phyloP scores from a whole-genome alignment of 1,284 basidiomycete genomes.

The Ceratobasidium sp. region DNA sequence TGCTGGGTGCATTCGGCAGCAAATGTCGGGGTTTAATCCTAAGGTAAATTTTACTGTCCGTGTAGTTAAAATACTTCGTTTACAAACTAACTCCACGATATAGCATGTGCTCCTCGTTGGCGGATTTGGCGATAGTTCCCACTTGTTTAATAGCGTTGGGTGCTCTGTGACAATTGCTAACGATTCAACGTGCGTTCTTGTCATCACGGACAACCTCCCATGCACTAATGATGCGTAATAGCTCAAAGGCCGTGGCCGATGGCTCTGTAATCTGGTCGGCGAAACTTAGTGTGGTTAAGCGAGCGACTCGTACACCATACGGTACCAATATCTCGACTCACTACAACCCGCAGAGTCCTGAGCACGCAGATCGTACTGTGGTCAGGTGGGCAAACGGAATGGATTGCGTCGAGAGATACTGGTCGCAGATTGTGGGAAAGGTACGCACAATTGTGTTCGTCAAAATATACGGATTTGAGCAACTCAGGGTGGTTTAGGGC shows the following conservation, averaged over 20 bases:
- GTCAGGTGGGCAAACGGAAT: conserved; percentile 20
- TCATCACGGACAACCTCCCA: no score
- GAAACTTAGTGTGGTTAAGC: conserved; percentile 33
- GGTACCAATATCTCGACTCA: conserved; percentile 34
- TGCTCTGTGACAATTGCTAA: conserved; percentile 35
- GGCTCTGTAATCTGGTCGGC: conserved; percentile 44
- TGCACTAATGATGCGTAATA: not conserved
- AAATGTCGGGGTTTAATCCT: conserved; percentile 22
- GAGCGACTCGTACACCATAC: conserved; percentile 35
- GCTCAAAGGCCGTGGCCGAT: conserved; percentile 44
- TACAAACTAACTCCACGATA: not conserved
- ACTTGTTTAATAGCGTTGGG: conserved; percentile 14
- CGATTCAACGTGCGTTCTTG: conserved; percentile 44
- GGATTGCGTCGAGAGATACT: conserved; percentile 35
- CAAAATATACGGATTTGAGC: not conserved
- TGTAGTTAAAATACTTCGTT: not conserved
- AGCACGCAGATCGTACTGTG: conserved; percentile 20
- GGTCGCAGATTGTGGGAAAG: conserved; percentile 38
- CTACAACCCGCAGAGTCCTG: conserved; percentile 16
- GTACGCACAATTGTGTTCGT: not conserved
- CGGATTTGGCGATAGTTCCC: conserved; percentile 33
- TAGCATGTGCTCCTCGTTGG: conserved; percentile 33
- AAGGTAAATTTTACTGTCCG: not conserved
- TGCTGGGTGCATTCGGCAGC: conserved; percentile 35
- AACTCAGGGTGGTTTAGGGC: conserved; percentile 1